Conservation (phyloP, 2,329 filamentous ascomycete species). For the Coniochaeta ligniaria region DNA sequence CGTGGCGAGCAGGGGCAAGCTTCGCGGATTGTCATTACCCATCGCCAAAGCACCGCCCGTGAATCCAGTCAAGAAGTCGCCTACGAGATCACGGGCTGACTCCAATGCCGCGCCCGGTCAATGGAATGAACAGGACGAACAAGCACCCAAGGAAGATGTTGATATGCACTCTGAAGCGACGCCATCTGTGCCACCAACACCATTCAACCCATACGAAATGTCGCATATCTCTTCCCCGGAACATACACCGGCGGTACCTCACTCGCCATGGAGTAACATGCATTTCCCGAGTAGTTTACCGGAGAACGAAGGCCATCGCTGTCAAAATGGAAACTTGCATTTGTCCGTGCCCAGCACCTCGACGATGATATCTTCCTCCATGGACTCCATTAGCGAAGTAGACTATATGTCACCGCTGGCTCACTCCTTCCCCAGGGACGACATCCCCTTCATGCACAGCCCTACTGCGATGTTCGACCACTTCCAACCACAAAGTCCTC, state of each 20-base stretch:
- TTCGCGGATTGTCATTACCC: constrained; percentile 76
- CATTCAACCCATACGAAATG: constrained; percentile 38
- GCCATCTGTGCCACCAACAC: constrained; percentile 37
- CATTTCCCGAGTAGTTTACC: constrained; percentile 36
- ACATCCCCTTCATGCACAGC: constrained; percentile 48
- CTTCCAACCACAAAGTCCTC: constrained; percentile 45
- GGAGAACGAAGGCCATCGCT: constrained; percentile 32
- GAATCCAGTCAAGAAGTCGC: constrained; percentile 39
- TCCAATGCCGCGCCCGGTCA: constrained; percentile 30
- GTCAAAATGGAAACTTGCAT: constrained; percentile 30
- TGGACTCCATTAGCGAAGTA: constrained; percentile 54
- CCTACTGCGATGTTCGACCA: constrained; percentile 51
- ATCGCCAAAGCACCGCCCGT: constrained; percentile 55
- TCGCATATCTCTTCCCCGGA: constrained; percentile 43
- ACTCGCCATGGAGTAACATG: constrained; percentile 38
- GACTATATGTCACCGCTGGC: constrained; percentile 53
- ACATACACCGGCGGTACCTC: constrained; percentile 28
- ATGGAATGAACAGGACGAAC: constrained; percentile 25
- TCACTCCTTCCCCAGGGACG: constrained; percentile 46
- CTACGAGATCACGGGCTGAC: constrained; percentile 35
- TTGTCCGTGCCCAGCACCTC: constrained; percentile 29
- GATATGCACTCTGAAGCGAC: constrained; percentile 28
- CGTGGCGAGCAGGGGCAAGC: constrained; percentile 90
- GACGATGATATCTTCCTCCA: constrained; percentile 44
- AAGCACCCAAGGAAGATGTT: constrained; percentile 22